A percentile compares a stretch with the other conserved stretches of the same genome.
These are phyloP conservation scores for Serendipita sp. DNA, from an alignment of 768 basidiomycete genomes.

Conservation along the genomic window DNA sequence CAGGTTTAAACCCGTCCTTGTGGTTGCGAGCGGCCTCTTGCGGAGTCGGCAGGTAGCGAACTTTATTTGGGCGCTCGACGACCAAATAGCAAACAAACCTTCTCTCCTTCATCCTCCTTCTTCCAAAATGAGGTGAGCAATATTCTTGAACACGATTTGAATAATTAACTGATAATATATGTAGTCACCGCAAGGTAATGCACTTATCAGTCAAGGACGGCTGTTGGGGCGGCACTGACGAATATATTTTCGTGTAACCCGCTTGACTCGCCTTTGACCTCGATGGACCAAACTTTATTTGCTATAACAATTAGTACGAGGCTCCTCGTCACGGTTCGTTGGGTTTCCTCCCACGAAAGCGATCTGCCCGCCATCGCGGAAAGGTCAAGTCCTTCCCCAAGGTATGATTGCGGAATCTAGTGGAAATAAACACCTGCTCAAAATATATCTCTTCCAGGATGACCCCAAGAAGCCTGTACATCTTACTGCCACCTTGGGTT, in stretches of 20 bases:
- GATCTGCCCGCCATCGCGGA: slow-evolving; percentile 91
- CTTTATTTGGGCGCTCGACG: neutral
- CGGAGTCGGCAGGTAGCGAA: neutral
- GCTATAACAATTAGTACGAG: slow-evolving; percentile 56
- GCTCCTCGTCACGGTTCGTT: slow-evolving; percentile 96
- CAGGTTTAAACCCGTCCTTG: too few species aligned
- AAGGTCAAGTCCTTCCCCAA: slow-evolving; percentile 99
- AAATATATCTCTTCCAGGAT: slow-evolving; percentile 40
- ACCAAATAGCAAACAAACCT: slow-evolving; percentile 1
- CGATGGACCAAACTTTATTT: slow-evolving; percentile 13
- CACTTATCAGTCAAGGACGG: neutral
- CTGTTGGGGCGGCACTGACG: slow-evolving; percentile 5
- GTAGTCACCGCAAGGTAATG: slow-evolving; percentile 6
- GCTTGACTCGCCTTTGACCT: slow-evolving; percentile 3
- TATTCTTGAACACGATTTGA: neutral
- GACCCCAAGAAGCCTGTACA: slow-evolving; percentile 98
- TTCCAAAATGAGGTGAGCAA: neutral
- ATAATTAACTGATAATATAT: neutral
- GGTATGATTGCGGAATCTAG: slow-evolving; percentile 31
- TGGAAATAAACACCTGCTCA: neutral
- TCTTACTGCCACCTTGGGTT: slow-evolving; percentile 94
- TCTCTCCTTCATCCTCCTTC: neutral
- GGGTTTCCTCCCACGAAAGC: slow-evolving; percentile 93
- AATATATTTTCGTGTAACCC: slow-evolving; percentile 5
- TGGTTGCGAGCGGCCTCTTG: too few species aligned